Percentiles rank a stretch among this genome's conserved stretches.
Evolutionary conservation across 768 basidiomycete species (phyloP).

Genomic region (Phallus indusiatus): DNA sequence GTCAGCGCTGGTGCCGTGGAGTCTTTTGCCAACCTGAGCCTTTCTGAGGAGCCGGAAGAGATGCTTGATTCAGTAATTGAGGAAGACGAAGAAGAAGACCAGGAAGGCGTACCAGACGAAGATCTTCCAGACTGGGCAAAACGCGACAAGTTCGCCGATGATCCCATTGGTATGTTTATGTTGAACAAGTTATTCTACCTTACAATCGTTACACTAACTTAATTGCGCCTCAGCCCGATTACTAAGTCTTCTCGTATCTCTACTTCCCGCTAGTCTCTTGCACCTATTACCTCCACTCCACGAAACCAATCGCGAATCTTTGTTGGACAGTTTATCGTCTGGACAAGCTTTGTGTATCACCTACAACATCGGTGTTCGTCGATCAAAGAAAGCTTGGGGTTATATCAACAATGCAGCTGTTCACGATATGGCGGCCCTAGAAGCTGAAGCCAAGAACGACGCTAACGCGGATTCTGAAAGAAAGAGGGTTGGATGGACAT

Average conservation of each 20-base stretch:
- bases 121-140: slow-evolving; percentile 75
- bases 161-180: slow-evolving; percentile 55
- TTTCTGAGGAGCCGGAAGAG: slow-evolving; percentile 48
- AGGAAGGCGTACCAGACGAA: slow-evolving; percentile 50
- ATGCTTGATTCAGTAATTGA: slow-evolving; percentile 35
- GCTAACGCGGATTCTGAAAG: slow-evolving; percentile 30
- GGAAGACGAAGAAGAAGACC: slow-evolving; percentile 21
- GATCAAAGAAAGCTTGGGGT: slow-evolving; percentile 80
- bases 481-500: slow-evolving; percentile 64
- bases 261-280: slow-evolving; percentile 52
- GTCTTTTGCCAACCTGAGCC: slow-evolving; percentile 37
- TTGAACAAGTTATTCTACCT: too few relatives aligned
- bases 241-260: slow-evolving; percentile 47
- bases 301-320: slow-evolving; percentile 22
- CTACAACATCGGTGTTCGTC: slow-evolving; percentile 73
- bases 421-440: slow-evolving; percentile 68
- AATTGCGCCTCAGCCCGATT: slow-evolving; percentile 44
- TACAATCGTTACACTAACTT: too few relatives aligned
- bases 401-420: slow-evolving; percentile 70
- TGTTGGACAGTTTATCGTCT: slow-evolving; percentile 54
- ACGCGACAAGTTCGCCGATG: slow-evolving; percentile 40
- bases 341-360: slow-evolving; percentile 75
- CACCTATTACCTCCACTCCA: slow-evolving; percentile 25
- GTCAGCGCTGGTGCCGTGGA: slow-evolving; percentile 54
- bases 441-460: slow-evolving; percentile 33